These are phyloP conservation scores for Capsicum chinense DNA, from an alignment of 257 asterid genomes.

Conservation along the genomic window DNA sequence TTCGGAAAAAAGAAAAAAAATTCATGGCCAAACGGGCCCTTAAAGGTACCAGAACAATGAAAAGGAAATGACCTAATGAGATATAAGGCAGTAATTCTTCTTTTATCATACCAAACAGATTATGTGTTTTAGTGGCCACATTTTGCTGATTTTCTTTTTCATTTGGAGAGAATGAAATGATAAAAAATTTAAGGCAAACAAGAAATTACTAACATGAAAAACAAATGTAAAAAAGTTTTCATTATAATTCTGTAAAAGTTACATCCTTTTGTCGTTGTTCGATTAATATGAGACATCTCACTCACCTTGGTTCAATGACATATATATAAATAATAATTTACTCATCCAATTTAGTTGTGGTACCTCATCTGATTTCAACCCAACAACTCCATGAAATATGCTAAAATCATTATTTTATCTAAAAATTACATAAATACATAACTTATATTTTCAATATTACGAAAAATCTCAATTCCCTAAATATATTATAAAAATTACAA, in stretches of 20 bases:
- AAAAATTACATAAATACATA: too few species aligned
- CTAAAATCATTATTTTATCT: not conserved
- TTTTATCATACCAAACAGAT: too few species aligned
- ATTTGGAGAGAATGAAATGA: not conserved
- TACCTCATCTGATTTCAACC: constrained; percentile 24
- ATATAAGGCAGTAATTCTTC: too few species aligned
- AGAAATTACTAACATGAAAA: not conserved
- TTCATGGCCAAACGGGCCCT: too few species aligned
- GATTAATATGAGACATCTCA: not conserved
- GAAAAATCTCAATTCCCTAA: too few species aligned
- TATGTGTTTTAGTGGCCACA: too few species aligned
- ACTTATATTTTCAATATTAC: too few species aligned
- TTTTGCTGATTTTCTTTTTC: too few species aligned
- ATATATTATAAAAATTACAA: too few species aligned
- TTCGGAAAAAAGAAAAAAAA: too few species aligned
- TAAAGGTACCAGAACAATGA: too few species aligned
- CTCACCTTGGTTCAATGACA: not conserved
- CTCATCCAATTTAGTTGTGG: not conserved
- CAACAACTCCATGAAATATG: constrained; percentile 9
- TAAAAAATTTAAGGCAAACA: not conserved
- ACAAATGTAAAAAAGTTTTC: not conserved
- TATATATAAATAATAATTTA: not conserved
- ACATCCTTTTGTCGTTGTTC: not conserved
- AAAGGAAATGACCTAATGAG: too few species aligned
- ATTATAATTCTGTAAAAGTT: not conserved